Evolutionary conservation across 106 monocot species (phyloP), one percentile per base, ranked within the genome.

Genomic region (Acanthochlamys bracteata): DNA sequence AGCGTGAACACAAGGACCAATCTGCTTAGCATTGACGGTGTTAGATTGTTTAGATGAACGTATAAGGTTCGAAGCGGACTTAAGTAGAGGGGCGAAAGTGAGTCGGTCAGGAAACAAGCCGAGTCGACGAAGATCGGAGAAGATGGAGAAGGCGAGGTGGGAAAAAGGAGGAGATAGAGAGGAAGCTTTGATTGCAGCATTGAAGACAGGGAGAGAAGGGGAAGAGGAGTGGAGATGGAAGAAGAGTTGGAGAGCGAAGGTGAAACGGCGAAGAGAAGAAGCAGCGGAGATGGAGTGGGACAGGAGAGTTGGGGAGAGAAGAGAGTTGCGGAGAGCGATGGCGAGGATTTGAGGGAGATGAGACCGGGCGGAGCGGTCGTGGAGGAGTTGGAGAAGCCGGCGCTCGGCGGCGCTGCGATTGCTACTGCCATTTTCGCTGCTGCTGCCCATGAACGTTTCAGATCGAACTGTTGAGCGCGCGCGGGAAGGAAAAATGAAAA

Each of bases 71-170:
- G 73, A 65, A 47, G 39, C 41, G 47, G 63, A 65, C 39, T 65
- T 58, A 24, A 66, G 56, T 22, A 73, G 57, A 25, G 65, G 73
- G 9, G 66, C 57, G 49, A 66, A 65, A 57, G 65, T 55, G 65
- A 58, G 45, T 3, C 33, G 73, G 47, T 66, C 57, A 33, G 64
- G 65, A 25, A 39, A 45, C 12, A 43, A 23, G 65, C 55, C 22
- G 16, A 26, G 57, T 19, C 26, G 24, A 25, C 25, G 56, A 20
- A 65, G 55, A 13, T 57, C 47, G 65, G 47, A 66, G 56, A 71
- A 46, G 60, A 73, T 25, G 42, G 41, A 62, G 78, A 40, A 25
- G 49, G 62, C 25, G 33, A 33, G 39, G 22, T 17, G 41, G 53
- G 59, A 11, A 20, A 69, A 49, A 14, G 73, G 26, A 16, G 54